These are phyloP conservation scores for Gremmenia infestans DNA, from an alignment of 2,329 filamentous ascomycete species.

Conservation along the genomic window DNA sequence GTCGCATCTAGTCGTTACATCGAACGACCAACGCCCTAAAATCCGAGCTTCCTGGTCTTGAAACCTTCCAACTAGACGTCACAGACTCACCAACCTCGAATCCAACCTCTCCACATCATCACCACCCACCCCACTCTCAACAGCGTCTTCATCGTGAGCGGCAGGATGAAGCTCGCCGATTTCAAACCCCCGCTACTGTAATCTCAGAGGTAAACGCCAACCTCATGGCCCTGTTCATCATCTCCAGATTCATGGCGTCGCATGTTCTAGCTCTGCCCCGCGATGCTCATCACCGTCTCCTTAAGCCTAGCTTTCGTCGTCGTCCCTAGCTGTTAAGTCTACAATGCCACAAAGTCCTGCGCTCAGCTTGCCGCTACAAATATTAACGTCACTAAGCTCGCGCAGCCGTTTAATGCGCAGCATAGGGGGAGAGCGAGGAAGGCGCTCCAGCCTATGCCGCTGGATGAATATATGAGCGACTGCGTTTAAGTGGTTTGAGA, in stretches of 20 bases:
- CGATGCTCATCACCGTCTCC: slow-evolving; percentile 30
- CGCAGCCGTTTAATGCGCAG: slow-evolving; percentile 31
- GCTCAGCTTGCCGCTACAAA: slow-evolving; percentile 27
- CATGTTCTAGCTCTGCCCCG: slow-evolving; percentile 22
- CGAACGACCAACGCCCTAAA: slow-evolving; percentile 21
- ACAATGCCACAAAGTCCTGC: slow-evolving; percentile 31
- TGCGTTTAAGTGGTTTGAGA: slow-evolving; percentile 26
- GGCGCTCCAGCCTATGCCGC: slow-evolving; percentile 27
- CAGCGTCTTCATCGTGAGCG: slow-evolving; percentile 32
- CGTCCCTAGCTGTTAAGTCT: slow-evolving; percentile 28
- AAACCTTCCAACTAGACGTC: slow-evolving; percentile 23
- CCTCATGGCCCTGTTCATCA: slow-evolving; percentile 28
- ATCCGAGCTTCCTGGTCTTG: slow-evolving; percentile 28
- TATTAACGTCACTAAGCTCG: slow-evolving; percentile 33
- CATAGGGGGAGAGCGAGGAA: slow-evolving; percentile 20
- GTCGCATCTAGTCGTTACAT: slow-evolving; percentile 20
- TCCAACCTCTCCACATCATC: slow-evolving; percentile 11
- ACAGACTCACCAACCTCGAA: slow-evolving; percentile 9
- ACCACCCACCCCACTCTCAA: slow-evolving; percentile 28
- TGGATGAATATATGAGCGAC: slow-evolving; percentile 32
- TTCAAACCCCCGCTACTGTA: slow-evolving; percentile 23
- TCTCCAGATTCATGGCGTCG: slow-evolving; percentile 28
- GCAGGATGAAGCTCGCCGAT: slow-evolving; percentile 25
- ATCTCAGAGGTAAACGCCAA: slow-evolving; percentile 21
- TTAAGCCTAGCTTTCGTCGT: slow-evolving; percentile 30